Base-by-base conservation (phyloP, 2,329 filamentous ascomycete genomes). In the Iodosphaeria phyllophila region DNA sequence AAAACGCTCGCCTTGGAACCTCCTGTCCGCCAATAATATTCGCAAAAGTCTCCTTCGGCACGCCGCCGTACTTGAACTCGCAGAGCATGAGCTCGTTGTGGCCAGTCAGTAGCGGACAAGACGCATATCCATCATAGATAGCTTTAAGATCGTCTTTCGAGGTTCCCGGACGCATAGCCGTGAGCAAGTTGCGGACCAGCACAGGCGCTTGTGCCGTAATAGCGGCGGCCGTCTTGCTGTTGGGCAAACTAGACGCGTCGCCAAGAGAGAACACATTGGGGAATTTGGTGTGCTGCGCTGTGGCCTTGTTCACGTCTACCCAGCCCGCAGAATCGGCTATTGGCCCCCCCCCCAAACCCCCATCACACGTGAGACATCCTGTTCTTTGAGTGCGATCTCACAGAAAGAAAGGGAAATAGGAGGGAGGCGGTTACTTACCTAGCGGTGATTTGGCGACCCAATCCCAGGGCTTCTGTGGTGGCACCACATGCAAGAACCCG, bases 1-100 rank as follows among this genome's bases (percentile, higher is more conserved):
- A 57, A 33, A 48, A 57, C 3, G 41, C 32, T 14, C 45, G 35
- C 1, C 39, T 39, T 0, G 54, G 54, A n/a, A 37, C 37, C 19
- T 46, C 47, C 38, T 58, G 54, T 30, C 50, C 48, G 11, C 46
- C 29, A 19, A 44, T 34, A 15, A 28, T 22, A 12, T 27, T 23
- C 16, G 36, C 43, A 28, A 58, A 58, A 0, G 53, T 57, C 46
- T 58, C 54, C 34, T 54, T 48, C 8, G 54, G 53, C 22, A 50
- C 46, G 16, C 52, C 53, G 16, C 50, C 53, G 28, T 58, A 58
- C 42, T 54, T 55, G 43, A 58, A 58, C 43, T 58, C 54, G 33
- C 50, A 52, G 25, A 58, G 48, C 46, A 58, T 48, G 18, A 58
- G 47, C 41, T 56, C 51, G 23, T 44, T 43, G 32, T 57, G 50